Evolutionary conservation across 371 early-diverging fungal species (phyloP), one percentile per base, ranked within the genome.

Genomic region (Mortierella sp.): DNA sequence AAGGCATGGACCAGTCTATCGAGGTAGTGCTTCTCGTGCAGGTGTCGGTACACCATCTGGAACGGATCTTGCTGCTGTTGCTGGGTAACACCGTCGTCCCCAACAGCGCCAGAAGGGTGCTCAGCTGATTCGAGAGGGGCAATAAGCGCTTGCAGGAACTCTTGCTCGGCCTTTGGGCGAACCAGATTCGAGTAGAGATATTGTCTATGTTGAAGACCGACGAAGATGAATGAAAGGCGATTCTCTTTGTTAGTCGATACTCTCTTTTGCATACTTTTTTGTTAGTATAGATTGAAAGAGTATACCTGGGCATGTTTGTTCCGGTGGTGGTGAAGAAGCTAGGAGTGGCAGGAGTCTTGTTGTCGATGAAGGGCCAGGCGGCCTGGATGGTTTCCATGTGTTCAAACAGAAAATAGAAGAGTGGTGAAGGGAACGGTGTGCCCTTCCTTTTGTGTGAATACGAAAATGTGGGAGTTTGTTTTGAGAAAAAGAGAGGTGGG

Each of bases 1-100:
- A 84, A 70, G 7, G 81, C 80, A 28, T 81, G 77, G 19, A 78
- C 38, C 16, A 84, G 63, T 3, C 81, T n/a, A 44, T 84, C 84
- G 28, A 84, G 48, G 24, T 80, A 74, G 54, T 84, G 84, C 63
- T 76, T 77, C 28, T 84, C 81, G 13, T 75, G 57, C 1, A 84
- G 70, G 31, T 80, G 73, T 13, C 68, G 72, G 14, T 78, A 75
- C 7, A 75, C 70, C 24, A 75, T 50, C n/a, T 63, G 58, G 63
- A 78, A 71, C 11, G 81, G 38, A 26, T 42, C 68, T 16, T 38
- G 19, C 6, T 76, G 47, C 26, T 72, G 42, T 38, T 38, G 78
- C 9, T 45, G n/a, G 68, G 42, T 50, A n/a, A 21, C 34, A 50
- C 63, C 55, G 16, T 38, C 50, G 6, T 44, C 47, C 24, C 21